Conservation (phyloP, 2,329 filamentous ascomycete genomes). For the Epichloe bromicola region DNA sequence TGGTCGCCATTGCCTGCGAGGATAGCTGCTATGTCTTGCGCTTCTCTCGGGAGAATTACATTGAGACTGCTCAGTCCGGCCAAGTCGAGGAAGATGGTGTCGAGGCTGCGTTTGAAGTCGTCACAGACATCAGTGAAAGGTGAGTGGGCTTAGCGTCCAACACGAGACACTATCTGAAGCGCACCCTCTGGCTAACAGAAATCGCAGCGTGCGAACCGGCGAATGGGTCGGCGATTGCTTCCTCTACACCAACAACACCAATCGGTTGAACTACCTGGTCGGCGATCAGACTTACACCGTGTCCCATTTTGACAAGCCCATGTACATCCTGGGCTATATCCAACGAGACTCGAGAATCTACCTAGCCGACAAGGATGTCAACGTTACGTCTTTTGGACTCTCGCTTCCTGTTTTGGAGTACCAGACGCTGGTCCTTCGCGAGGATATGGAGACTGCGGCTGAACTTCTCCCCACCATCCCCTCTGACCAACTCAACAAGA, state of each 20-base stretch:
- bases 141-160: conserved; percentile 22
- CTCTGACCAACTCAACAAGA: conserved; percentile 92
- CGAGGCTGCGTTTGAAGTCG: conserved; percentile 89
- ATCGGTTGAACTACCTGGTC: conserved; percentile 93
- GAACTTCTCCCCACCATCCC: conserved; percentile 78
- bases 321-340: conserved; percentile 93
- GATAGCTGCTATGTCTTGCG: conserved; percentile 91
- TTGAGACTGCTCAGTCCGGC: conserved; percentile 69
- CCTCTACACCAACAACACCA: conserved; percentile 95
- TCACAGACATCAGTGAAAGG: conserved; percentile 90
- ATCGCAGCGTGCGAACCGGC: conserved; percentile 68
- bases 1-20: conserved; percentile 85
- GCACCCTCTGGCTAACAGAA: background rate
- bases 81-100: conserved; percentile 83
- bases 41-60: conserved; percentile 79
- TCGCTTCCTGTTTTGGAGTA: conserved; percentile 92
- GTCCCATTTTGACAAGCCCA: conserved; percentile 87
- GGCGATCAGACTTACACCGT: conserved; percentile 97
- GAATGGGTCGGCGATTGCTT: conserved; percentile 99
- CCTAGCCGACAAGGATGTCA: conserved; percentile 89
- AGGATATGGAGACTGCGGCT: conserved; percentile 81
- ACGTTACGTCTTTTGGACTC: conserved; percentile 77
- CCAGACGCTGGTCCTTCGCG: conserved; percentile 87
- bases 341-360: conserved; percentile 93
- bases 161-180: background rate